Conservation (phyloP, 2,329 filamentous ascomycete genomes). For the Passalora sequoiae region DNA sequence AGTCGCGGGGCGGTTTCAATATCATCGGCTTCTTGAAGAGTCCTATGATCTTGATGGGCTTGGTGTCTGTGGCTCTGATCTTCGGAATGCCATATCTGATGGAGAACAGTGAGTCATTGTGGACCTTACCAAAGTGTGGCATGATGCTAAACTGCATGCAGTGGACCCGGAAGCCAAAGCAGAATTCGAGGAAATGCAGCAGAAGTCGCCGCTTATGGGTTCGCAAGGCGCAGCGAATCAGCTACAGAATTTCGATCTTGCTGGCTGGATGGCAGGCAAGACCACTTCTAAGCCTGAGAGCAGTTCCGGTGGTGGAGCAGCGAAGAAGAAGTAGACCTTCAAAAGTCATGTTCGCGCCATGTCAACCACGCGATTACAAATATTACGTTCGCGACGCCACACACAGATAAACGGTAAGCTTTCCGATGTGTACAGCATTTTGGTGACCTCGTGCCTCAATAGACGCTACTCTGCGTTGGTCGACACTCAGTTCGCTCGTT, state of each 20-base stretch:
- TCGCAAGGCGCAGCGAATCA: constrained; percentile 44
- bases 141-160: constrained; percentile 37
- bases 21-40: constrained; percentile 80
- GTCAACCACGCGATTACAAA: too few relatives aligned
- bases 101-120: constrained; percentile 73
- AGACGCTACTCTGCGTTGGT: too few relatives aligned
- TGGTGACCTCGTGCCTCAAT: too few relatives aligned
- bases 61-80: constrained; percentile 76
- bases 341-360: too few relatives aligned
- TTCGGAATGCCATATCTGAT: constrained; percentile 92
- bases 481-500: too few relatives aligned
- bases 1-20: constrained; percentile 61
- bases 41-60: constrained; percentile 91
- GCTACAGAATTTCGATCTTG: constrained; percentile 61
- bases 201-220: constrained; percentile 58
- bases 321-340: constrained; percentile 23
- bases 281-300: constrained; percentile 24
- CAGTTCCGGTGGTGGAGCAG: constrained; percentile 15
- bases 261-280: constrained; percentile 62
- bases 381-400: too few relatives aligned
- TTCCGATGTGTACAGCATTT: too few relatives aligned
- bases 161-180: constrained; percentile 95
- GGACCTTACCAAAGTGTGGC: background rate
- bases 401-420: too few relatives aligned
- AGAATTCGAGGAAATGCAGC: constrained; percentile 87